These are phyloP conservation scores for Artemisia tridentata DNA, from an alignment of 129 eudicot genomes.

Conservation along the genomic window DNA sequence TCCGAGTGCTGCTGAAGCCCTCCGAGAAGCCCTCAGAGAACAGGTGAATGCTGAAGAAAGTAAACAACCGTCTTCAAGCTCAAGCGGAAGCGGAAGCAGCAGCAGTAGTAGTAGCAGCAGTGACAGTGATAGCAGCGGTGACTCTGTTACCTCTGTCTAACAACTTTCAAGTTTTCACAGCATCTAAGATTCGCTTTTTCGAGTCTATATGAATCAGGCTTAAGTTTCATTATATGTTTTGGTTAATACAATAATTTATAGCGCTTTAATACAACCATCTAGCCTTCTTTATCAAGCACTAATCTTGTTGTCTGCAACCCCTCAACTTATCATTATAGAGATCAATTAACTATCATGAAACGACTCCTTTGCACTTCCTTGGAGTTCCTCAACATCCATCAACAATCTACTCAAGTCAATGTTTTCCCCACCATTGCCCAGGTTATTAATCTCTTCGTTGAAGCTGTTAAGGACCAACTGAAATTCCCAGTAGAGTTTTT, in stretches of 20 bases:
- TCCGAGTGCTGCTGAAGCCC: constrained; percentile 90
- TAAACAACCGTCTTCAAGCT: constrained; percentile 58
- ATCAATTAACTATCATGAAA: constrained; percentile 24
- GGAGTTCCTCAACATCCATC: constrained; percentile 13
- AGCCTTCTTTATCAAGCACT: neutral
- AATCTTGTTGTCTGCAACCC: neutral
- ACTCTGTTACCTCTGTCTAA: constrained; percentile 63
- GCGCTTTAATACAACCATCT: neutral
- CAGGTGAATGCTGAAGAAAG: constrained; percentile 71
- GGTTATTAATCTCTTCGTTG: neutral
- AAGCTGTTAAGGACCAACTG: constrained; percentile 29
- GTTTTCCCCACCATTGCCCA: neutral
- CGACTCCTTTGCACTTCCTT: constrained; percentile 26
- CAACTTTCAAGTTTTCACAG: constrained; percentile 1
- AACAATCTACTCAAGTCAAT: constrained; percentile 13
- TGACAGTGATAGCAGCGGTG: constrained; percentile 61
- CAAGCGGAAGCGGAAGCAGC: constrained; percentile 60
- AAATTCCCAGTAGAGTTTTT: constrained; percentile 25
- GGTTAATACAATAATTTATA: neutral
- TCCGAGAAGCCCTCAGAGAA: constrained; percentile 85
- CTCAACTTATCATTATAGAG: constrained; percentile 9
- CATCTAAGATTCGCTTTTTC: neutral
- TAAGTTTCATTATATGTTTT: neutral
- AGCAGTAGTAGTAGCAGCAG: constrained; percentile 63
- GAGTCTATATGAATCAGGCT: neutral